Evolutionary conservation across 768 basidiomycete genomes (phyloP), one percentile per base, ranked within the genome.

Genomic region (Lactarius indigo): DNA sequence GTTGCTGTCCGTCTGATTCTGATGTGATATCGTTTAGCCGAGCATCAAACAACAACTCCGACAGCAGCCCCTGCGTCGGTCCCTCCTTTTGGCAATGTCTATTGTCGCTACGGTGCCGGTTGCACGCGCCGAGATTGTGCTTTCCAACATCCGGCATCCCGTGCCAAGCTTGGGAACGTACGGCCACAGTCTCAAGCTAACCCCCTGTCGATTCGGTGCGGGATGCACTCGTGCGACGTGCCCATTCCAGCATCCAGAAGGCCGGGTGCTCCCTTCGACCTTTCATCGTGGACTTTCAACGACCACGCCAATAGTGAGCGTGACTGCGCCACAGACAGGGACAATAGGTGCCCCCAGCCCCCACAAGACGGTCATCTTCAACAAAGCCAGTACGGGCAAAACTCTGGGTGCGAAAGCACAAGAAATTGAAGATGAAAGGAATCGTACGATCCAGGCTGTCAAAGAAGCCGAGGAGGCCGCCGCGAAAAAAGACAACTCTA

Each of bases 51-150:
- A 41, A 61, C 18, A 33, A 61, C 18, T 52, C 47, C 74, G 87
- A 91, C 17, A 5, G 39, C 33, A 20, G 42, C 54, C 10, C 66
- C 66, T 72, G 79, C 55, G 82, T 60, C 61, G 72, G 69, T 66
- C 41, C 56, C 65, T 74, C 72, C 69, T 28, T 64, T 73, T 71
- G 76, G 23, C 80, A 82, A 39, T 58, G 73, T 78, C 42, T 79
- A 80, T 33, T 98, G 96, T 77, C 86, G 90, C 61, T 98, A 92
- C 72, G 96, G 93, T 26, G 80, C 90, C 17, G 84, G 80, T 23
- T 98, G 96, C 76, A 97, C 94, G 10, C 87, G 93, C 63, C 86
- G 87, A 39, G 83, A 87, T 69, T 98, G 96, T 76, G 78, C 87
- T n/a, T 86, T 82, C 75, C 71, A 78, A 23, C 84, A 86, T 71